Conservation (phyloP, 768 basidiomycete species). For the Lactarius psammicola region DNA sequence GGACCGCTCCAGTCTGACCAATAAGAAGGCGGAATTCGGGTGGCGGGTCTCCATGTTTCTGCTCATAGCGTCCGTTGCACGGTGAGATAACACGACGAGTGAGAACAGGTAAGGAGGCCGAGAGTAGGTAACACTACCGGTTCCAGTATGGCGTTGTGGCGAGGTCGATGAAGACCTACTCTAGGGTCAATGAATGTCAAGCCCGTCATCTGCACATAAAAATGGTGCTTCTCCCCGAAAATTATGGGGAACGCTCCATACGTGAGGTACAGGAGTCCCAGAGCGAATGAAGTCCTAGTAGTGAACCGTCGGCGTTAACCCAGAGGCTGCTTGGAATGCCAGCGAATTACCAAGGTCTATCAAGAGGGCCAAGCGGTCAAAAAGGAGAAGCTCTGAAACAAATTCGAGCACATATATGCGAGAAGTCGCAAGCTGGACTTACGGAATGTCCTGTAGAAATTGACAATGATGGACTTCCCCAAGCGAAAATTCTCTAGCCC, state of each 20-base stretch:
- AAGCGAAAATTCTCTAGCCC: constrained; percentile 52
- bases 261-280: constrained; percentile 48
- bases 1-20: constrained; percentile 40
- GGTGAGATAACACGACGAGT: no score
- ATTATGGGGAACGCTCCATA: constrained; percentile 59
- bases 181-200: constrained; percentile 52
- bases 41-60: constrained; percentile 13
- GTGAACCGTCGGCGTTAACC: neutral
- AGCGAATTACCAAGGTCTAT: constrained; percentile 63
- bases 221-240: constrained; percentile 48
- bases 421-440: constrained; percentile 33
- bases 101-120: neutral
- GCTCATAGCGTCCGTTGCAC: constrained; percentile 9
- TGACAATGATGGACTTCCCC: constrained; percentile 48
- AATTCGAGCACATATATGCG: neutral
- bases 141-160: constrained; percentile 49
- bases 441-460: constrained; percentile 75
- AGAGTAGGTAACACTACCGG: constrained; percentile 24
- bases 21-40: constrained; percentile 15
- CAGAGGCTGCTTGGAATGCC: constrained; percentile 1
- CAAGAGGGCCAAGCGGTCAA: constrained; percentile 72
- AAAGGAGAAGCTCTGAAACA: constrained; percentile 53
- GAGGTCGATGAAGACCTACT: constrained; percentile 44
- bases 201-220: constrained; percentile 50
- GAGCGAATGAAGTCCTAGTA: constrained; percentile 40